These are phyloP conservation scores for Zygnema circumcarinatum DNA, from an alignment of 139 green algal species.

Conservation along the genomic window DNA sequence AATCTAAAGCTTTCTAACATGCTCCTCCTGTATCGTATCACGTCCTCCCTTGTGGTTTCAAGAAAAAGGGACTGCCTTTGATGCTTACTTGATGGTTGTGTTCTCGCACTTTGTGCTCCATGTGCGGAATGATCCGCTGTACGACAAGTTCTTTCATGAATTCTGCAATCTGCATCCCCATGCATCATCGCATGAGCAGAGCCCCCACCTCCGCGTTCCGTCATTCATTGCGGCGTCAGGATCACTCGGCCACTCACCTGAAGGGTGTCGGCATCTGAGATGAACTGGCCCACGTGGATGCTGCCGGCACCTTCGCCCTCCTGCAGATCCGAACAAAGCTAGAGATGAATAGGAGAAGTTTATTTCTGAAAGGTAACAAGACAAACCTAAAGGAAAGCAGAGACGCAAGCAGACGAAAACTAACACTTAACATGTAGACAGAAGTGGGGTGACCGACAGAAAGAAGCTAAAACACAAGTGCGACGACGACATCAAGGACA, in stretches of 20 bases:
- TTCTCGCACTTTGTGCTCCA: slow-evolving; percentile 73
- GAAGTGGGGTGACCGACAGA: no score
- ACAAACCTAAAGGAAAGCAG: no score
- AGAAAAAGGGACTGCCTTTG: neutral
- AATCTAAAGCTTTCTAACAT: no score
- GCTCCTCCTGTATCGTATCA: no score
- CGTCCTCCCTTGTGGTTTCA: neutral
- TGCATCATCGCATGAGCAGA: no score
- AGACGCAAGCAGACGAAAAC: no score
- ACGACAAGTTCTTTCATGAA: slow-evolving; percentile 52
- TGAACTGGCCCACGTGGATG: neutral
- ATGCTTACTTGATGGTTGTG: slow-evolving; percentile 69
- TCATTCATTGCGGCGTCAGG: no score
- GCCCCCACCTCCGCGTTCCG: neutral
- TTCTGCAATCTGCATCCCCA: slow-evolving; percentile 33
- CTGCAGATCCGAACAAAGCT: neutral
- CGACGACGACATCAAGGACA: no score
- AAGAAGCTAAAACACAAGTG: no score
- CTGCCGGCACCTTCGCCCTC: neutral
- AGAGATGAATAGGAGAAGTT: no score
- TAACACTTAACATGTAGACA: no score
- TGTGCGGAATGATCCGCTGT: slow-evolving; percentile 71
- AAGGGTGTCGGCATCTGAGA: neutral
- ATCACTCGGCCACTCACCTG: slow-evolving; percentile 62
- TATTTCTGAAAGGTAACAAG: no score